These are phyloP conservation scores for Zygosaccharomyces lentus DNA, from an alignment of 805 yeast genomes.

Conservation along the genomic window DNA sequence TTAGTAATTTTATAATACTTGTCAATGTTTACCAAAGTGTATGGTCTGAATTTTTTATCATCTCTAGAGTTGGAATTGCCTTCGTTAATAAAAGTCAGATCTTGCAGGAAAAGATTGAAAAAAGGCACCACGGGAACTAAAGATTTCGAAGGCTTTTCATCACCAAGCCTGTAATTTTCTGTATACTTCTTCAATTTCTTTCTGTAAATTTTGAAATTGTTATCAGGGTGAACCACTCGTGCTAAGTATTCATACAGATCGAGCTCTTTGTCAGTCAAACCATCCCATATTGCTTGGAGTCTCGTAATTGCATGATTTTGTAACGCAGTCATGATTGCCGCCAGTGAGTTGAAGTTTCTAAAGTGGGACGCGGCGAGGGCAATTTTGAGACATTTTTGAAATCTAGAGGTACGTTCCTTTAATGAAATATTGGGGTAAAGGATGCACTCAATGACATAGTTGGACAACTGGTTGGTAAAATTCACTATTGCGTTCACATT, in stretches of 20 bases:
- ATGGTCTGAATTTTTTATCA: constrained; percentile 46
- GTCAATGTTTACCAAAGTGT: constrained; percentile 62
- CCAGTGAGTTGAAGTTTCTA: constrained; percentile 72
- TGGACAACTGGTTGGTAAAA: constrained; percentile 69
- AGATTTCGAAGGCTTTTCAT: constrained; percentile 20
- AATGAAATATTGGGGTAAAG: constrained; percentile 46
- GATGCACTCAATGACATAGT: constrained; percentile 66
- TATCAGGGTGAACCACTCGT: constrained; percentile 68
- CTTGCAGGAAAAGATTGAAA: constrained; percentile 69
- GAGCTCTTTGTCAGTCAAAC: constrained; percentile 52
- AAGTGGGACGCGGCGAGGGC: constrained; percentile 69
- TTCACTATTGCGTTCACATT: constrained; percentile 57
- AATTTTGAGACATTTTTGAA: constrained; percentile 69
- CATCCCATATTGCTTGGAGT: constrained; percentile 55
- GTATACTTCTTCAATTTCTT: constrained; percentile 54
- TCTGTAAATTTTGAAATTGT: constrained; percentile 67
- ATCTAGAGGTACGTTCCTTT: constrained; percentile 49
- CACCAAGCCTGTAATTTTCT: constrained; percentile 31
- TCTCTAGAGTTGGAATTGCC: constrained; percentile 70
- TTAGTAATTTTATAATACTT: constrained; percentile 65
- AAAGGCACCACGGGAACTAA: constrained; percentile 69
- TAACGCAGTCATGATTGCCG: constrained; percentile 71
- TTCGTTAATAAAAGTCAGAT: constrained; percentile 73
- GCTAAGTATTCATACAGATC: constrained; percentile 61
- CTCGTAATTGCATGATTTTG: constrained; percentile 70